Evolutionary conservation across 1,139 yeast genomes (phyloP).

Genomic region (Pichia sp.): DNA sequence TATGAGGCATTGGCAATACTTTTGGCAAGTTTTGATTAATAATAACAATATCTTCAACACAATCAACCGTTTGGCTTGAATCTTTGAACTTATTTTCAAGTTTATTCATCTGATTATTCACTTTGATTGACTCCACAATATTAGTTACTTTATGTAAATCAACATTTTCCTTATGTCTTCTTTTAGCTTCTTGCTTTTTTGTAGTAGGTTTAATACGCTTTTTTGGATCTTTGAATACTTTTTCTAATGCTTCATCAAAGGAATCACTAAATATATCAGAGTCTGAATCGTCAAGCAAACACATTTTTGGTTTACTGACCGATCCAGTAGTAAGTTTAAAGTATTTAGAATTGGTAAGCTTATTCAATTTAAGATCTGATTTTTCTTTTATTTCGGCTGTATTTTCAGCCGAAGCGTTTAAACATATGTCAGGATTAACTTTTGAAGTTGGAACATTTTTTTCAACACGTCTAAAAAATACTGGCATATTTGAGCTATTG

Average conservation of each 20-base stretch:
- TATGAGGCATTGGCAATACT: neutral
- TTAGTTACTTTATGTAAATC: neutral
- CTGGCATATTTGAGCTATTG: neutral
- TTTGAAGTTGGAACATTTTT: neutral
- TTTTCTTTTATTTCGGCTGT: neutral
- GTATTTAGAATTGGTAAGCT: conserved; percentile 2
- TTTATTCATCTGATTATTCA: neutral
- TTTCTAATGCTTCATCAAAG: conserved; percentile 11
- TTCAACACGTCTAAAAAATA: conserved; percentile 1
- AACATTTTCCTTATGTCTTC: neutral
- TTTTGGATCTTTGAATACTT: conserved; percentile 2
- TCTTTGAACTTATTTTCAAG: neutral
- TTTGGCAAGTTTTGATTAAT: conserved; percentile 3
- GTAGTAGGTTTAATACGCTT: conserved; percentile 2
- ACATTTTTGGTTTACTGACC: neutral
- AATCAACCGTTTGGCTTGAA: neutral
- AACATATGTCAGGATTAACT: too few species aligned
- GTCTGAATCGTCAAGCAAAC: conserved; percentile 7
- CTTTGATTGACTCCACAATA: neutral
- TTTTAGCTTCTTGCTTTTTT: neutral
- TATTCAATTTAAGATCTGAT: neutral
- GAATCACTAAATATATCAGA: conserved; percentile 9
- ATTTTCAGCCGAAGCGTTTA: neutral
- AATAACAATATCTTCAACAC: conserved; percentile 8
- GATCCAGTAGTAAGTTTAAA: neutral